Conservation (phyloP, 768 basidiomycete genomes). For the Candolleomyces efflorescens region DNA sequence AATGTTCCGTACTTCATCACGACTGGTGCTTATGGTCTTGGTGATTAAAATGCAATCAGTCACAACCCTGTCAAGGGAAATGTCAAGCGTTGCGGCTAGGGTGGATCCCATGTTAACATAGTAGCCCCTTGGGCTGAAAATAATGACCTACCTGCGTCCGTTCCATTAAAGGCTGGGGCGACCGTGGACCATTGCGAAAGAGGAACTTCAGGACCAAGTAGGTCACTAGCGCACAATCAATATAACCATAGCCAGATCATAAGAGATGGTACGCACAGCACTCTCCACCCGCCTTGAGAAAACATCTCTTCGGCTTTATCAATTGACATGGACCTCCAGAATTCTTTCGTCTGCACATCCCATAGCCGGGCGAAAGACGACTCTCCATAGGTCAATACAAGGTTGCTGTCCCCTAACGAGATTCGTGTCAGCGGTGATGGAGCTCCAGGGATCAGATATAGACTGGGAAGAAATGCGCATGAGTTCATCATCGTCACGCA, state of each 20-base stretch:
- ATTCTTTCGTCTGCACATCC: constrained; percentile 79
- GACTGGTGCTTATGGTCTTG: constrained; percentile 47
- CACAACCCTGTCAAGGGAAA: constrained; percentile 51
- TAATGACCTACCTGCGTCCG: constrained; percentile 19
- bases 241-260: neutral
- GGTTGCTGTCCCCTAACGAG: constrained; percentile 61
- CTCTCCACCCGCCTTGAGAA: constrained; percentile 66
- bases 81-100: constrained; percentile 44
- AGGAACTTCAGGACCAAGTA: constrained; percentile 17
- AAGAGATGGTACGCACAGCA: constrained; percentile 47
- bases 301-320: constrained; percentile 79
- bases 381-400: constrained; percentile 73
- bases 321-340: constrained; percentile 75
- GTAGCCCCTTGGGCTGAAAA: neutral
- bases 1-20: constrained; percentile 36
- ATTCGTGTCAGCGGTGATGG: constrained; percentile 60
- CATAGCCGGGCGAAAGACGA: constrained; percentile 81
- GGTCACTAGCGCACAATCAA: constrained; percentile 11
- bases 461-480: constrained; percentile 33
- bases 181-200: constrained; percentile 22
- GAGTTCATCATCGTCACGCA: constrained; percentile 5
- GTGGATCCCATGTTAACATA: neutral
- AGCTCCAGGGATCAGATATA: constrained; percentile 80
- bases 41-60: constrained; percentile 44
- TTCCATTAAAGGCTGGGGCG: constrained; percentile 12